phyloP scores from a whole-genome alignment of 2,329 filamentous ascomycete species.

The Parascedosporium putredinis region DNA sequence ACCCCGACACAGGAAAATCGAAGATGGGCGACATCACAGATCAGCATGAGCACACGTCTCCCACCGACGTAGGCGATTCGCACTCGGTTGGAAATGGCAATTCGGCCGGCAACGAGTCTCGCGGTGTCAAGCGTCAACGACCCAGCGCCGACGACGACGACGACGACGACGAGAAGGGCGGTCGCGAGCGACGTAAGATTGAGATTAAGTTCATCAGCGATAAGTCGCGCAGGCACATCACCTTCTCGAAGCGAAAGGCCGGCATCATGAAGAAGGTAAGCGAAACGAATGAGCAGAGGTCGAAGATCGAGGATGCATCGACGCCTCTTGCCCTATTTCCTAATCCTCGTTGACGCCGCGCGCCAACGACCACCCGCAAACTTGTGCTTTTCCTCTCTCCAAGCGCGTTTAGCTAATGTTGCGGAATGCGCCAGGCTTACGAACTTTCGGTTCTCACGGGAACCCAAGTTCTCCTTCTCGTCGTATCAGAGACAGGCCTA shows the following conservation, averaged over 20 bases:
- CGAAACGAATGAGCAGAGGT: constrained; percentile 14
- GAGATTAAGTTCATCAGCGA: constrained; percentile 99
- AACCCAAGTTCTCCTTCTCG: constrained; percentile 90
- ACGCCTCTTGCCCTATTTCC: not conserved
- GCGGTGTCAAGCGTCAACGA: constrained; percentile 83
- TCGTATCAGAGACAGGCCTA: constrained; percentile 92
- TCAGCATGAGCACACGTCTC: constrained; percentile 66
- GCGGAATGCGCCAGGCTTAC: constrained; percentile 58
- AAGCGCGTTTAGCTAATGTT: constrained; percentile 7
- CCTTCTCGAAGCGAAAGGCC: constrained; percentile 98
- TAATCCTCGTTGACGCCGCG: not conserved
- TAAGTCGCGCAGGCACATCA: constrained; percentile 98
- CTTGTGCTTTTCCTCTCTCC: not conserved
- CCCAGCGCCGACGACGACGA: constrained; percentile 87
- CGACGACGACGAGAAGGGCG: constrained; percentile 94
- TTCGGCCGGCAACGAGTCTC: constrained; percentile 52
- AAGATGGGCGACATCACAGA: constrained; percentile 72
- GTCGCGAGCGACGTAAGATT: constrained; percentile 97
- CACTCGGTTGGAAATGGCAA: constrained; percentile 67
- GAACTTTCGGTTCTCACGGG: constrained; percentile 95
- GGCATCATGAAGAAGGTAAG: constrained; percentile 99
- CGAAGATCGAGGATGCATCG: too few species aligned
- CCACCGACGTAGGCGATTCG: constrained; percentile 62
- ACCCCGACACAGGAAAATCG: constrained; percentile 11
- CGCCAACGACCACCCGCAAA: not conserved